Evolutionary conservation across 805 yeast genomes (phyloP).

Genomic region (Candida ipomoeae): DNA sequence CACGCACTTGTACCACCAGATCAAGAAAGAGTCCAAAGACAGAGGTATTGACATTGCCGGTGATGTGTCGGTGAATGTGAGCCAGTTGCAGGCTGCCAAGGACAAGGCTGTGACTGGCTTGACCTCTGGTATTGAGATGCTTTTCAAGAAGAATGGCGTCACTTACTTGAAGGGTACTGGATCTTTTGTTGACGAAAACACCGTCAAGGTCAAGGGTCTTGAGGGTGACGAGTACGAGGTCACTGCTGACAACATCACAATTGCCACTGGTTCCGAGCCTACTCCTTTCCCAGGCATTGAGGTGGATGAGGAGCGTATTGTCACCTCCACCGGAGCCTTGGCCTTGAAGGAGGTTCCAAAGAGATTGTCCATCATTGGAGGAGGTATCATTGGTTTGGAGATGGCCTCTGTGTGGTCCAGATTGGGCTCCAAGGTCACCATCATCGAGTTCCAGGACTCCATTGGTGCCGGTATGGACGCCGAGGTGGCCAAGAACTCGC

Average conservation of each 20-base stretch:
- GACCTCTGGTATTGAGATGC: slow-evolving; percentile 91
- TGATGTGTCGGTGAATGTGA: slow-evolving; percentile 72
- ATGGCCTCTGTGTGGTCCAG: slow-evolving; percentile 98
- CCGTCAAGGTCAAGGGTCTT: slow-evolving; percentile 74
- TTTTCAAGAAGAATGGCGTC: slow-evolving; percentile 93
- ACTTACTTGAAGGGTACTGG: slow-evolving; percentile 93
- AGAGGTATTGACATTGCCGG: slow-evolving; percentile 87
- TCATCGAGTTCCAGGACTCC: slow-evolving; percentile 82
- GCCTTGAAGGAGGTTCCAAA: slow-evolving; percentile 87
- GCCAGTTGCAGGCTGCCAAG: slow-evolving; percentile 83
- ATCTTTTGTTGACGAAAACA: slow-evolving; percentile 76
- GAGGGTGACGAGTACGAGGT: slow-evolving; percentile 78
- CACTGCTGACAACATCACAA: slow-evolving; percentile 81
- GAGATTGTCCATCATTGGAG: slow-evolving; percentile 90
- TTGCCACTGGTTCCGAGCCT: slow-evolving; percentile 98
- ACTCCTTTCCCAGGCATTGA: slow-evolving; percentile 98
- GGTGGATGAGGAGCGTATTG: slow-evolving; percentile 95
- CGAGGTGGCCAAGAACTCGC: slow-evolving; percentile 87
- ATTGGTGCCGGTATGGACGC: slow-evolving; percentile 99
- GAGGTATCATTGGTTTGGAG: slow-evolving; percentile 98
- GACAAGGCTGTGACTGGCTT: slow-evolving; percentile 83
- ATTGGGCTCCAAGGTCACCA: slow-evolving; percentile 92
- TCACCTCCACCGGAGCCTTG: slow-evolving; percentile 90
- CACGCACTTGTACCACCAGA: slow-evolving; percentile 87
- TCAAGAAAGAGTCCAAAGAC: slow-evolving; percentile 73